These are phyloP conservation scores for Opeltia flavorubescens DNA, from an alignment of 495 filamentous ascomycete genomes.

Conservation along the genomic window DNA sequence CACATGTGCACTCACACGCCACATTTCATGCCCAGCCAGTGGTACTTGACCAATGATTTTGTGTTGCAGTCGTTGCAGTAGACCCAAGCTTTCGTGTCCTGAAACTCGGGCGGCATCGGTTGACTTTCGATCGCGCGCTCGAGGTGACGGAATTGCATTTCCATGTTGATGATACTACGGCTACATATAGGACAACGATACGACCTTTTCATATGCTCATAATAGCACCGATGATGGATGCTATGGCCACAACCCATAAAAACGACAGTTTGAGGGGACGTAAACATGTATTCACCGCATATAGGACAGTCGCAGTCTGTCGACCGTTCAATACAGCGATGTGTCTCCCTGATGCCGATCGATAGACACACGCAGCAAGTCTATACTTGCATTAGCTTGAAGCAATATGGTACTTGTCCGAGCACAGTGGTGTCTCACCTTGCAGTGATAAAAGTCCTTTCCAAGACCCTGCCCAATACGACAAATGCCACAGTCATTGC, in stretches of 20 bases:
- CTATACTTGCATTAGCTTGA: constrained; percentile 28
- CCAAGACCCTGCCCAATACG: constrained; percentile 81
- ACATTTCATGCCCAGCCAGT: constrained; percentile 92
- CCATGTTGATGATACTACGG: constrained; percentile 91
- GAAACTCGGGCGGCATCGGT: constrained; percentile 80
- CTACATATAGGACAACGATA: constrained; percentile 95
- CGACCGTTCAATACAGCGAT: constrained; percentile 87
- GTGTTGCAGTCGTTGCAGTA: constrained; percentile 91
- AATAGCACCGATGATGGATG: constrained; percentile 79
- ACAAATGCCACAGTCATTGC: constrained; percentile 91
- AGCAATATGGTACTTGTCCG: constrained; percentile 2
- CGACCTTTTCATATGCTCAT: constrained; percentile 67
- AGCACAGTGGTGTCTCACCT: constrained; percentile 39
- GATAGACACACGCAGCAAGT: constrained; percentile 86
- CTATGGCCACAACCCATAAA: constrained; percentile 95
- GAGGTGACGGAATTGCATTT: constrained; percentile 79
- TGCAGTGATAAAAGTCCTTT: constrained; percentile 96
- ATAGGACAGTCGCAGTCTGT: constrained; percentile 98
- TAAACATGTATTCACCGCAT: constrained; percentile 94
- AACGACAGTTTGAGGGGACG: constrained; percentile 74
- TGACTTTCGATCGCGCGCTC: constrained; percentile 74
- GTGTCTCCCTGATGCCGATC: constrained; percentile 62
- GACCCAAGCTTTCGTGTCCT: constrained; percentile 63
- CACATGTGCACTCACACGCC: constrained; percentile 35
- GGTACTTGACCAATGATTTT: constrained; percentile 72